Percentiles rank a stretch among this genome's conserved stretches.
Conservation (phyloP, 495 filamentous ascomycete genomes). For the Aspergillus steynii region DNA sequence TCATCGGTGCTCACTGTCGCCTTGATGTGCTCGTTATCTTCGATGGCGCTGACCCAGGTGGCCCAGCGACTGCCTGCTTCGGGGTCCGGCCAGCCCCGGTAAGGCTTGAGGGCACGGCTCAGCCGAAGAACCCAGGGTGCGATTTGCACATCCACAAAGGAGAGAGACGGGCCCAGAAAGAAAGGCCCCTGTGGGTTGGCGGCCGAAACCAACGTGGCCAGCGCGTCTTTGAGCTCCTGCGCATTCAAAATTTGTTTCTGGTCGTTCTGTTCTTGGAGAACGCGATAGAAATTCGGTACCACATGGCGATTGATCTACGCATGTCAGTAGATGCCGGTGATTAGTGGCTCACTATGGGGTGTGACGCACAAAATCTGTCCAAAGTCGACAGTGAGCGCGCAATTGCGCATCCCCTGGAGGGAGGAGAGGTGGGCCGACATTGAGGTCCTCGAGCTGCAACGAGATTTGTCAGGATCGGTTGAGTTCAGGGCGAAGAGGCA, state of each 20-base stretch:
- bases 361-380: conserved; percentile 77
- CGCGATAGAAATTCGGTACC: conserved; percentile 76
- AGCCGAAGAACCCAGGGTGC: conserved; percentile 87
- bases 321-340: conserved; percentile 19
- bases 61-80: conserved; percentile 69
- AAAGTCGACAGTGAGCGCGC: conserved; percentile 78
- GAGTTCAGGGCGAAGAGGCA: neutral
- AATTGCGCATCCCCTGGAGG: conserved; percentile 64
- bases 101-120: conserved; percentile 71
- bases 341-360: neutral
- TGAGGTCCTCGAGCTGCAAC: conserved; percentile 74
- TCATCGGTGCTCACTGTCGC: conserved; percentile 75
- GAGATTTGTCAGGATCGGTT: neutral
- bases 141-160: conserved; percentile 83
- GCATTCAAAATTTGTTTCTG: conserved; percentile 62
- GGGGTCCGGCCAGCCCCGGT: conserved; percentile 76
- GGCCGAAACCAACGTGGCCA: conserved; percentile 71
- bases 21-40: conserved; percentile 69
- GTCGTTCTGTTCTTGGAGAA: conserved; percentile 70
- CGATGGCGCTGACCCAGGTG: conserved; percentile 80
- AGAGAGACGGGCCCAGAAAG: conserved; percentile 71
- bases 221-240: conserved; percentile 65
- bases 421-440: conserved; percentile 59
- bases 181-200: conserved; percentile 73
- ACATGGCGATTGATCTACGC: conserved; percentile 77